Evolutionary conservation across 2,329 filamentous ascomycete genomes (phyloP), one percentile per base, ranked within the genome.

Genomic region (Ceratocystis ficicola): DNA sequence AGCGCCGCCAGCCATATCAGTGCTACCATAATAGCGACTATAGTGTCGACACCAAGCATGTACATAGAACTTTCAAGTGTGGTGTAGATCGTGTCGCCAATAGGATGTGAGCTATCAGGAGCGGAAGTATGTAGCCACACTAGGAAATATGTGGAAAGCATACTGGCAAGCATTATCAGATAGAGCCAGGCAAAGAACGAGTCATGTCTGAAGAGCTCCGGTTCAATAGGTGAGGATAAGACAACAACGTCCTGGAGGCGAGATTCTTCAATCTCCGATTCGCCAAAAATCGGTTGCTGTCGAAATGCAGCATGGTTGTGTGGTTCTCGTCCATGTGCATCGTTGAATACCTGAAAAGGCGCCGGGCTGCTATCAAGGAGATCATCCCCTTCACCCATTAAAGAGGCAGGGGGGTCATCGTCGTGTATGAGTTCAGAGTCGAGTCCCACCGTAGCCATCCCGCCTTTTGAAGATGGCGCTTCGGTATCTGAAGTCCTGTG

Each of bases 61-160:
- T 94, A 87, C 72, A 95, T 94, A 0, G 92, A 96, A 63, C 86
- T 85, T 70, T 89, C 87, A 44, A 99, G 77, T 3, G 90, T 91
- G 15, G 88, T 90, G 75, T 99, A 99, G 67, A 99, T 90, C 1
- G 93, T 96, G 74, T 99, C 94, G 15, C 92, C 93, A 66, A 95
- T 83, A 0, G 87, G 87, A 68, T 82, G 82, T 72, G 88, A 88
- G 65, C 80, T 80, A 28, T 68, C 67, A 64, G 88, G 87, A 0
- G 86, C 78, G 20, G 88, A 85, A 1, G 93, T 97, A 73, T 97
- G 90, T 50, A 99, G 81, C 79, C 89, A 95, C 28, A 96, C 88
- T 15, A 99, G 81, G 69, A 96, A 86, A 71, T 91, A 95, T 0
- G 91, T 93, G 12, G 93, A 89, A 71, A 97, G 83, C 72, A 97